Evolutionary conservation across 2,329 filamentous ascomycete species (phyloP).

Genomic region (Clonostachys rosea): DNA sequence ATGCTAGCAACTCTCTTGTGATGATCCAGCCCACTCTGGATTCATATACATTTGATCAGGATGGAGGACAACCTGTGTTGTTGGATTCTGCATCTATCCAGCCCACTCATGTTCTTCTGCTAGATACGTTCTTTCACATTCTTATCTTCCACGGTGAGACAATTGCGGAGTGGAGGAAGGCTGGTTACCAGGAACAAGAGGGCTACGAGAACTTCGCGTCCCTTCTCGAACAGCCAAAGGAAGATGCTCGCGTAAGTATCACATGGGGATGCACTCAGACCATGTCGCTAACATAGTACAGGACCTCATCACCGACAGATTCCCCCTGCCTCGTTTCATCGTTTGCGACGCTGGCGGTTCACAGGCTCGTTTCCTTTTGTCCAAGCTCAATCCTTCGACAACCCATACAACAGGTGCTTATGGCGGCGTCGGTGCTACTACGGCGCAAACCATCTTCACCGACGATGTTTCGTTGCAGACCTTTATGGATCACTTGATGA

Average conservation of each 20-base stretch:
- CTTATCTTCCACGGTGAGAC: constrained; percentile 99
- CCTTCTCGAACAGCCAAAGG: constrained; percentile 88
- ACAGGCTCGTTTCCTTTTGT: constrained; percentile 92
- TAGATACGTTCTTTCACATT: constrained; percentile 99
- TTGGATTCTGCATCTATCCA: constrained; percentile 96
- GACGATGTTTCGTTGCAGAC: constrained; percentile 97
- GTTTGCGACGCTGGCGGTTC: constrained; percentile 98
- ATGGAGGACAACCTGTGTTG: constrained; percentile 87
- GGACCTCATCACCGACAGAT: constrained; percentile 95
- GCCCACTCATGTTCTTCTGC: constrained; percentile 83
- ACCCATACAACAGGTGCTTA: constrained; percentile 93
- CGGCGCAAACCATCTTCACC: constrained; percentile 97
- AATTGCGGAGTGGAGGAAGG: constrained; percentile 96
- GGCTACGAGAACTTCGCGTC: constrained; percentile 94
- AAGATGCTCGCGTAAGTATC: constrained; percentile 79
- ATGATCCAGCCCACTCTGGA: constrained; percentile 99
- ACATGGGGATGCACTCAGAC: not conserved
- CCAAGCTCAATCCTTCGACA: constrained; percentile 95
- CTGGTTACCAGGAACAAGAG: constrained; percentile 95
- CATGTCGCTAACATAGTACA: constrained; percentile 29
- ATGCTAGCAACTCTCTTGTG: constrained; percentile 91
- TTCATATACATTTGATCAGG: constrained; percentile 94
- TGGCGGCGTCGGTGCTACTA: constrained; percentile 78
- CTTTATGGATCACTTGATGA: constrained; percentile 99
- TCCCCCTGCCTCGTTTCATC: constrained; percentile 97